Conservation (phyloP, 2,329 filamentous ascomycete species). For the Apiospora arundinis region DNA sequence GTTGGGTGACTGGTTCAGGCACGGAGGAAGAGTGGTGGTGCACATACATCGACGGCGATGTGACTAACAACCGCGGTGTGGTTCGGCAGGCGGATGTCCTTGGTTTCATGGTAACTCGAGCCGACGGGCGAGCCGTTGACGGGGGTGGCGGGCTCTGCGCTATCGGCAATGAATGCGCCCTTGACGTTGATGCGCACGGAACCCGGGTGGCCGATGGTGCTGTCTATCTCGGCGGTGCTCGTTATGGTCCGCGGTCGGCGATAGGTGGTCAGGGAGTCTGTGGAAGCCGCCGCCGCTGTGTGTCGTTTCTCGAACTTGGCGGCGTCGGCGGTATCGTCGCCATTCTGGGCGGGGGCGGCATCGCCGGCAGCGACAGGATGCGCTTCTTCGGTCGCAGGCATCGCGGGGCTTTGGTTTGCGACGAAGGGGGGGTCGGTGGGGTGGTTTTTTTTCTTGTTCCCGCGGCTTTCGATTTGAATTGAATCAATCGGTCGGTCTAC, state of each 20-base stretch:
- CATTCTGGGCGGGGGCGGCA: background rate
- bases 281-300: background rate
- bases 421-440: constrained; percentile 11
- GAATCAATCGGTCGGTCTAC: background rate
- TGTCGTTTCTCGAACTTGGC: background rate
- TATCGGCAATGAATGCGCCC: constrained; percentile 93
- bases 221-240: constrained; percentile 64
- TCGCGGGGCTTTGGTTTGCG: constrained; percentile 15
- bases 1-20: background rate
- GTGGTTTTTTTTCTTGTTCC: constrained; percentile 3
- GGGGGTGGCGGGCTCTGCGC: constrained; percentile 67
- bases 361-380: background rate
- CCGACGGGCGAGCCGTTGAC: constrained; percentile 50
- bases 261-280: constrained; percentile 26
- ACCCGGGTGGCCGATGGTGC: constrained; percentile 66
- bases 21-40: constrained; percentile 22
- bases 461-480: constrained; percentile 12
- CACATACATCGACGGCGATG: constrained; percentile 89
- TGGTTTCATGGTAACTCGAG: constrained; percentile 69
- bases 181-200: constrained; percentile 94
- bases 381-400: background rate
- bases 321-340: background rate
- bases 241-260: constrained; percentile 49
- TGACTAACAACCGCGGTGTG: constrained; percentile 96
- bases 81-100: constrained; percentile 94